Evolutionary conservation across 2,329 filamentous ascomycete species (phyloP).

Genomic region (Aspergillus novoparasiticus): DNA sequence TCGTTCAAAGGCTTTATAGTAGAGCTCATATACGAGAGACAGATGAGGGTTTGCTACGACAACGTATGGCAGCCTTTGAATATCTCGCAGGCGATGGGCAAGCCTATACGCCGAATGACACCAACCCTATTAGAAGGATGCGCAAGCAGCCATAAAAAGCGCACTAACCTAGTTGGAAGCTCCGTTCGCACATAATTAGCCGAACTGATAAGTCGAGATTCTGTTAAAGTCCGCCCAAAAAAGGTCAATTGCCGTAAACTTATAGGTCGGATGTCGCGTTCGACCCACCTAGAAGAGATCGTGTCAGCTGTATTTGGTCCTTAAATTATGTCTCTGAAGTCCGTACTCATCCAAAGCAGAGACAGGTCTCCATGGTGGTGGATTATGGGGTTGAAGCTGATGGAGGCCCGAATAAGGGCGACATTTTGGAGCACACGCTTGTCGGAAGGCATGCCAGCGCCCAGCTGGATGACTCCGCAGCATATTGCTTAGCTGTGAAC

Average conservation of each 20-base stretch:
- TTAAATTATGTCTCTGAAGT: conserved; percentile 2
- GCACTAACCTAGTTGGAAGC: conserved; percentile 73
- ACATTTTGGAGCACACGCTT: conserved; percentile 21
- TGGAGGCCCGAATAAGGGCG: conserved; percentile 30
- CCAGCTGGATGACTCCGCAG: conserved; percentile 36
- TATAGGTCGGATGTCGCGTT: conserved; percentile 89
- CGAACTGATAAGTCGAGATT: conserved; percentile 84
- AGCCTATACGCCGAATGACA: conserved; percentile 56
- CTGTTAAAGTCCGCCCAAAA: conserved; percentile 90
- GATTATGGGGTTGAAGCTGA: conserved; percentile 28
- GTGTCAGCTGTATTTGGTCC: conserved; percentile 16
- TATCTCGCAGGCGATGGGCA: conserved; percentile 92
- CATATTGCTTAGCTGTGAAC: conserved; percentile 40
- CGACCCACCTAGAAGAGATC: conserved; percentile 73
- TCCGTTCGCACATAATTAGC: conserved; percentile 98
- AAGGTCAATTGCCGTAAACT: conserved; percentile 95
- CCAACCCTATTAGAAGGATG: conserved; percentile 5
- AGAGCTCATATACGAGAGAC: conserved; percentile 92
- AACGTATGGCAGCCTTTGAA: conserved; percentile 93
- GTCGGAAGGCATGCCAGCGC: conserved; percentile 33
- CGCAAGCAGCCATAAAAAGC: not conserved
- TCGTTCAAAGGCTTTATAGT: conserved; percentile 93
- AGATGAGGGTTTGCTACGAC: conserved; percentile 96
- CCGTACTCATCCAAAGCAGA: conserved; percentile 62
- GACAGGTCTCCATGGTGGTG: conserved; percentile 61